These are phyloP conservation scores for Phaeosphaeriaceae sp. DNA, from an alignment of 2,329 filamentous ascomycete genomes.

Conservation along the genomic window DNA sequence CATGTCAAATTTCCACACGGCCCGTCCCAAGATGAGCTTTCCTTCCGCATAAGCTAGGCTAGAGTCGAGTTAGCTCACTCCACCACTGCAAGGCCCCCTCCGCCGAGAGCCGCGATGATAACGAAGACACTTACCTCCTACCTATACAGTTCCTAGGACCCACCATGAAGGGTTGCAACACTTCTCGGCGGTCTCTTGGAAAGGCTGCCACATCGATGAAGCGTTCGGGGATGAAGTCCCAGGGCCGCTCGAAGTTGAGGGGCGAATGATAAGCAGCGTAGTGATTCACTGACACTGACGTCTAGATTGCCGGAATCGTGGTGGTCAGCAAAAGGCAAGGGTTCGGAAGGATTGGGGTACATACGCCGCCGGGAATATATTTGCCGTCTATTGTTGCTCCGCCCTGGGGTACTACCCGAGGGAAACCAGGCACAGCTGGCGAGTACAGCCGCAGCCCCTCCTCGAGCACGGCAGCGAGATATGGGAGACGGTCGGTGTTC, in stretches of 20 bases:
- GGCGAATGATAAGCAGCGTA: slow-evolving; percentile 38
- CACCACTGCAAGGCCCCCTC: not conserved
- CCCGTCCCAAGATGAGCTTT: not conserved
- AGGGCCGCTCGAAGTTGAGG: slow-evolving; percentile 41
- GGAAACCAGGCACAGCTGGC: slow-evolving; percentile 30
- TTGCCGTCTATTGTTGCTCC: slow-evolving; percentile 20
- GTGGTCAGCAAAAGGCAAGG: not conserved
- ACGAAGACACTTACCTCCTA: not conserved
- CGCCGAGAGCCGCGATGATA: not conserved
- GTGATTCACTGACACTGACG: slow-evolving; percentile 26
- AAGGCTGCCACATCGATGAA: slow-evolving; percentile 30
- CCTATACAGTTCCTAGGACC: slow-evolving; percentile 4
- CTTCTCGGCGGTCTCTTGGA: not conserved
- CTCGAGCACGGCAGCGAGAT: slow-evolving; percentile 44
- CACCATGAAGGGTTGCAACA: not conserved
- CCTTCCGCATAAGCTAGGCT: not conserved
- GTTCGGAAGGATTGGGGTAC: not conserved
- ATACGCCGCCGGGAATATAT: slow-evolving; percentile 17
- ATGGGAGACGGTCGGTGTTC: slow-evolving; percentile 25
- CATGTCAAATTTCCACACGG: not conserved
- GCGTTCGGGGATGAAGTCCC: slow-evolving; percentile 39
- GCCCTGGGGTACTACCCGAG: slow-evolving; percentile 16
- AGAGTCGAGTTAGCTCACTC: not conserved
- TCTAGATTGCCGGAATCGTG: slow-evolving; percentile 1
- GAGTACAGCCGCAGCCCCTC: slow-evolving; percentile 50